phyloP scores from a whole-genome alignment of 805 yeast species.

The Candida khao-thaluensis region DNA sequence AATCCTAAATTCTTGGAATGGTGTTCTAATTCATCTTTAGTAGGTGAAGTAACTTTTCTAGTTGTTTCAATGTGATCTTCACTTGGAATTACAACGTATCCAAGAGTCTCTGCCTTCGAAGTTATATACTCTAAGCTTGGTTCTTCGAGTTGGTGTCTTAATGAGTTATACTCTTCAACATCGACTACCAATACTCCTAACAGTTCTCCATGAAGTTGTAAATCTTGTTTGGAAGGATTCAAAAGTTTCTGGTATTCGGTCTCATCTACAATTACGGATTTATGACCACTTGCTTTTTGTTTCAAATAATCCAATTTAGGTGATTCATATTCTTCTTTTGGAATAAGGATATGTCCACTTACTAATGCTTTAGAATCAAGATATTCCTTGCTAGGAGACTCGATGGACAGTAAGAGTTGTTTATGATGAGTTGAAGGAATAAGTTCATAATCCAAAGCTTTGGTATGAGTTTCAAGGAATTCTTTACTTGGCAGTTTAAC shows the following conservation, averaged over 20 bases:
- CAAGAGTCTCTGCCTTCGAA: constrained; percentile 20
- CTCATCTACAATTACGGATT: constrained; percentile 16
- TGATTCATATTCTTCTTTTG: constrained; percentile 7
- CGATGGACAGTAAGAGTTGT: constrained; percentile 8
- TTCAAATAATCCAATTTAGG: constrained; percentile 19
- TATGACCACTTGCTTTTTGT: constrained; percentile 17
- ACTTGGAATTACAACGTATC: constrained; percentile 12
- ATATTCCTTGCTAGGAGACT: constrained; percentile 21
- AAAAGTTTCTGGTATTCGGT: constrained; percentile 11
- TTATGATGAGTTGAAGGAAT: constrained; percentile 1
- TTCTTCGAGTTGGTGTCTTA: constrained; percentile 11
- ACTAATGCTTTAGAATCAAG: constrained; percentile 22
- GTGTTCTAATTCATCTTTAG: constrained; percentile 15
- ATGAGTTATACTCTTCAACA: constrained; percentile 8
- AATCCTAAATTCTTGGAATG: constrained; percentile 9
- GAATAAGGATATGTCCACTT: constrained; percentile 12
- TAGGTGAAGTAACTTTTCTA: constrained; percentile 7
- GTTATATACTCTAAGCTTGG: constrained; percentile 25
- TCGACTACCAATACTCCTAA: constrained; percentile 9
- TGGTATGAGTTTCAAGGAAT: constrained; percentile 18
- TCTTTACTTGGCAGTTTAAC: constrained; percentile 23
- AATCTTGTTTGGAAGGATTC: constrained; percentile 17
- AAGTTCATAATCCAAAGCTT: constrained; percentile 1
- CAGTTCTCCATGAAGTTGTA: constrained; percentile 16
- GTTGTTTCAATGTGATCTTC: constrained; percentile 8